Base-by-base conservation (phyloP, 2,329 filamentous ascomycete species). In the Helotiales sp. region DNA sequence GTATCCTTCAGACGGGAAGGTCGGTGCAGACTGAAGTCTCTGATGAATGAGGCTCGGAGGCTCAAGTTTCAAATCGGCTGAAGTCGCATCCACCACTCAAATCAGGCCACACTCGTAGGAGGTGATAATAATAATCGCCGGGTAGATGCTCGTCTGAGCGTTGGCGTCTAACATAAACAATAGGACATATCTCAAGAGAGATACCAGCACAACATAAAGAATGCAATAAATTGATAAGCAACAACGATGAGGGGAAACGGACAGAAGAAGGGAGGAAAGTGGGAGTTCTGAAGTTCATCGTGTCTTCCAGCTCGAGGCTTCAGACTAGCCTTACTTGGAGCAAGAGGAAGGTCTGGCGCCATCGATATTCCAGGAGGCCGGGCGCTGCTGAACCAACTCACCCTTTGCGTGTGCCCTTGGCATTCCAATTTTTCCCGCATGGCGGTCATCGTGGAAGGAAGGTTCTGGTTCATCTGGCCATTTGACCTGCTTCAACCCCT, bases 121-220 rank as follows among this genome's bases (percentile, higher is more conserved):
- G 40, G 40, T 20, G 17, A 43, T 26, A 49, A 49, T 30, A 28
- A 61, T 28, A 30, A 45, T 63, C 24, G 58, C 22, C 55, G 40
- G 52, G 60, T 63, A 40, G 60, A 45, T 59, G 43, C 40, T 66
- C 26, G 45, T 61, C 64, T 52, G 52, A 45, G 50, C 22, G 40
- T 47, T 24, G 28, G 59, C 49, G 28, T 34, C 24, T 13, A 61
- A 62, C 22, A 28, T 64, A 13, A 68, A 71, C 4, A 64, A 70
- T 10, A 68, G 70, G 65, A 70, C 64, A 63, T 70, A 68, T 71
- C 70, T 59, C 20, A 49, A 47, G 24, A 63, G 61, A 67, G 54
- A 67, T 45, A 43, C 11, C 20, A 57, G 30, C 61, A 60, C 7
- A n/a, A 28, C 28, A 4, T 24, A 45, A 47, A n/a, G 58, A 55